phyloP scores from a whole-genome alignment of 257 asterid genomes.

The Fraxinus cuspidata region DNA sequence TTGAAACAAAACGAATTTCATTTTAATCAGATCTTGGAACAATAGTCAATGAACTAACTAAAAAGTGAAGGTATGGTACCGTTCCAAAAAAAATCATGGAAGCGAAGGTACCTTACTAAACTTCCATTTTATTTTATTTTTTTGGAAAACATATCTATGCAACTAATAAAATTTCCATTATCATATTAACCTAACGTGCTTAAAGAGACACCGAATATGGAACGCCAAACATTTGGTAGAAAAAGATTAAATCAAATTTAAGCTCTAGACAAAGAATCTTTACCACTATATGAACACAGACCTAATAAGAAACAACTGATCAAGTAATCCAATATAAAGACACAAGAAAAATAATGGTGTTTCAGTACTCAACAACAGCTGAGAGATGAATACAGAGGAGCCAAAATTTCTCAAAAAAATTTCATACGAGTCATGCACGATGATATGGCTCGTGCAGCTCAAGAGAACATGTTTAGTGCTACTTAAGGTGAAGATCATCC shows the following conservation, averaged over 20 bases:
- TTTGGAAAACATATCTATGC: background rate
- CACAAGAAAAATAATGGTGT: background rate
- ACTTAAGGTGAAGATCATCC: background rate
- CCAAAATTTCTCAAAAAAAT: background rate
- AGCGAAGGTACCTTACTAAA: background rate
- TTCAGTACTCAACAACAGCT: background rate
- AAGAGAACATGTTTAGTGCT: background rate
- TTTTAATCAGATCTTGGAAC: conserved; percentile 4
- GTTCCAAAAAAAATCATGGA: background rate
- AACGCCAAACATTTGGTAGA: background rate
- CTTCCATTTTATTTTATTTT: background rate
- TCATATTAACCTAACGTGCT: background rate
- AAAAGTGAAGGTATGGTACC: background rate
- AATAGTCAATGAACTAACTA: background rate
- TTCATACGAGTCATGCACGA: conserved; percentile 10
- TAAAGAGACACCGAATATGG: background rate
- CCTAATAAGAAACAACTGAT: background rate
- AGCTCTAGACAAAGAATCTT: too few species aligned
- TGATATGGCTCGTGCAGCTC: conserved; percentile 12
- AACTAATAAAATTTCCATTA: background rate
- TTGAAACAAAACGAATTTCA: conserved; percentile 7
- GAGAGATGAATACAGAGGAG: background rate
- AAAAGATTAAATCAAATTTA: too few species aligned
- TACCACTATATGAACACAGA: background rate
- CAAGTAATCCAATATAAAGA: background rate